Evolutionary conservation across 116 monocot species (phyloP), one percentile per base, ranked within the genome.

Genomic region (Zostera marina): DNA sequence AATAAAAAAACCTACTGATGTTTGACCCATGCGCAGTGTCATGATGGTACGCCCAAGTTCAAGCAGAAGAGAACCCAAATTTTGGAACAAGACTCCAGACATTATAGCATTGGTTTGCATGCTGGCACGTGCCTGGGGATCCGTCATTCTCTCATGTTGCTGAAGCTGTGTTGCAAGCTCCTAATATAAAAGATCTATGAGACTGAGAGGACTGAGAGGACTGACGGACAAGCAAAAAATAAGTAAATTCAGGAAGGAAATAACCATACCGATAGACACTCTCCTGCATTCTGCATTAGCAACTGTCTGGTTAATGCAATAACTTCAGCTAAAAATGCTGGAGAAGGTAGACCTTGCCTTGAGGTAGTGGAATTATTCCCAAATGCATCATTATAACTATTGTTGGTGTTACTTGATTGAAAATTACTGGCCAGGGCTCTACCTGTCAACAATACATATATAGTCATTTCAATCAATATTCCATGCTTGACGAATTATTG

Each of bases 21-120:
- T 57, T 74, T 85, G 79, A 64, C 91, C 91, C 73, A 79, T 77
- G 22, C 84, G 84, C 51, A 91, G 43, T 24, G 87, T 91, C 86
- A 99, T 99, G 13, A 91, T 84, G 15, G 83, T 77, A 24, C 99
- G 83, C 68, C 91, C 87, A 60, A 91, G 91, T 72, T 99, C 99
- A 46, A 99, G 91, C 22, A 99, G 68, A 53, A 91, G 64, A 19
- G 91, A 76, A 9, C 91, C 99, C 19, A 99, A 52, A 49, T 99
- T 81, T 63, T 81, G 91, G 53, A 99, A 61, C 20, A 87, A 55
- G 41, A 55, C 52, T 56, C 99, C 99, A 46, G 69, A 75, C 66
- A 91, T 78, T 8, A 87, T 51, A 47, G 79, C 80, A 72, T 66
- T 65, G 41, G 75, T 71, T 69, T 99, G 99, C 44, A 99, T 47